phyloP scores from a whole-genome alignment of 345 rosid genomes.

The Lepidium africanum region DNA sequence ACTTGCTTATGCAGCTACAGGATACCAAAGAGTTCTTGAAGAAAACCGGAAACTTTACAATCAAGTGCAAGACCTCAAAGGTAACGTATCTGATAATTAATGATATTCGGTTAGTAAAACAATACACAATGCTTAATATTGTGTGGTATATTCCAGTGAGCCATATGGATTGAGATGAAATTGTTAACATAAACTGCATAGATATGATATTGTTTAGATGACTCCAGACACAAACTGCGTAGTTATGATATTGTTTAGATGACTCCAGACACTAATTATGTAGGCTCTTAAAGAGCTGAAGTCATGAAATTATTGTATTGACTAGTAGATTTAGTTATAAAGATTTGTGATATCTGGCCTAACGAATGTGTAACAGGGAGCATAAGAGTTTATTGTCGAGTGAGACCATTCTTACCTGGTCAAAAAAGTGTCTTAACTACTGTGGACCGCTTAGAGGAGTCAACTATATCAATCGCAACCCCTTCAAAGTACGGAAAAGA shows the following conservation, averaged over 20 bases:
- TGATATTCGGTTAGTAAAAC: neutral
- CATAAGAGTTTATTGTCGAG: slow-evolving; percentile 90
- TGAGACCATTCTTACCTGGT: slow-evolving; percentile 72
- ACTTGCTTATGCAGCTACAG: slow-evolving; percentile 66
- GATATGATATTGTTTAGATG: neutral
- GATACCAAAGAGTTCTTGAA: slow-evolving; percentile 81
- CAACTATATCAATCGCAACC: slow-evolving; percentile 47
- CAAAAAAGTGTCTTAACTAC: slow-evolving; percentile 41
- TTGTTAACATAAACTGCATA: too few relatives aligned
- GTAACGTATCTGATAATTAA: slow-evolving; percentile 24
- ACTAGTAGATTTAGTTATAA: neutral
- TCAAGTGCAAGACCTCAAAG: slow-evolving; percentile 95
- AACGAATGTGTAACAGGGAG: slow-evolving; percentile 43
- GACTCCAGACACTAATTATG: neutral
- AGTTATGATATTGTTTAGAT: neutral
- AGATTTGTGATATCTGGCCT: neutral
- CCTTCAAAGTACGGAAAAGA: slow-evolving; percentile 61
- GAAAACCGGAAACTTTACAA: slow-evolving; percentile 94
- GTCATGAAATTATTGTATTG: neutral
- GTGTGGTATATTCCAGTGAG: neutral
- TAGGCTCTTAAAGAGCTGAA: neutral
- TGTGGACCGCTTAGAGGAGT: slow-evolving; percentile 61
- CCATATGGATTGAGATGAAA: too few relatives aligned
- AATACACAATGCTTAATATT: neutral
- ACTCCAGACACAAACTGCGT: neutral